Percentiles rank a stretch among this genome's conserved stretches.
Conservation (phyloP, 106 monocot genomes). For the Acanthochlamys bracteata region DNA sequence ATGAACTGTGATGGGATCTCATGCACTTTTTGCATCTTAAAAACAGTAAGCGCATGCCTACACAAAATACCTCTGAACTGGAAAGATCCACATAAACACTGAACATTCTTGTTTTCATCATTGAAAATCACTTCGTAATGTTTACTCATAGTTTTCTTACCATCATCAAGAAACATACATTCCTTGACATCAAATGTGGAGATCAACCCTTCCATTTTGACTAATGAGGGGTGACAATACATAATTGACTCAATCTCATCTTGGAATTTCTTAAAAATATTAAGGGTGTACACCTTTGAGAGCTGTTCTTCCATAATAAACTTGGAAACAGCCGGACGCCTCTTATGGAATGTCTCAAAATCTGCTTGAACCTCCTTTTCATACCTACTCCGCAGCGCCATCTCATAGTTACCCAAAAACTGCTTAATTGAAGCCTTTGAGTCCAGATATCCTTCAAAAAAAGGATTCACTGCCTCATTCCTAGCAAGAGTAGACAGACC, state of each 20-base stretch:
- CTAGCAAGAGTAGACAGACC: conserved; percentile 39
- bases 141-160: conserved; percentile 42
- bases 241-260: conserved; percentile 61
- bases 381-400: conserved; percentile 45
- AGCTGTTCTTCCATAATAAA: conserved; percentile 65
- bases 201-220: conserved; percentile 22
- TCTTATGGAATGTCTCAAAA: conserved; percentile 53
- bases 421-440: conserved; percentile 35
- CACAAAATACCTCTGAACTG: conserved; percentile 52
- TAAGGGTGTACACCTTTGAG: conserved; percentile 45
- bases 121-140: conserved; percentile 38
- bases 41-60: conserved; percentile 45
- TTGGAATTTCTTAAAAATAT: conserved; percentile 55
- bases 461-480: conserved; percentile 23
- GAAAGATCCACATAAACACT: conserved; percentile 54
- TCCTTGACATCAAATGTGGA: conserved; percentile 59
- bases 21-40: conserved; percentile 46
- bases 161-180: conserved; percentile 52
- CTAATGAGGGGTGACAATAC: conserved; percentile 51
- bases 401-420: conserved; percentile 51
- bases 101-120: conserved; percentile 22
- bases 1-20: conserved; percentile 47
- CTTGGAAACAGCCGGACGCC: conserved; percentile 37
- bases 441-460: conserved; percentile 54
- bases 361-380: conserved; percentile 62